Evolutionary conservation across 208 protist species (phyloP), one percentile per base, ranked within the genome.

Genomic region (Leishmania braziliensis): DNA sequence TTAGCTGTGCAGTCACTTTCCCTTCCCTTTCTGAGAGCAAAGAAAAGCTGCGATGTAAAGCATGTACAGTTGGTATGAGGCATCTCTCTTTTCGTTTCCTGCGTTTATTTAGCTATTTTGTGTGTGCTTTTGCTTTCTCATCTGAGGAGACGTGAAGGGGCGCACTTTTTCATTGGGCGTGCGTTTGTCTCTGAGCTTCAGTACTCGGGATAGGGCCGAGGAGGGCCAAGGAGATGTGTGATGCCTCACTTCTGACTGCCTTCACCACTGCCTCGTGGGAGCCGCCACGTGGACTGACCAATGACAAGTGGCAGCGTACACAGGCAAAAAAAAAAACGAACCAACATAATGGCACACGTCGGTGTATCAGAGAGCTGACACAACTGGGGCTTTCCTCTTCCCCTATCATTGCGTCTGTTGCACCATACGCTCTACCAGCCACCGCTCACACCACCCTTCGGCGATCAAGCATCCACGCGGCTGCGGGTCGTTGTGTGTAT

Each of bases 51-150:
- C 33, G 72, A 76, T 76, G 72, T 73, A 73, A 73, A 73, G 43
- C 48, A 36, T 73, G 46, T 73, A 73, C 36, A 73, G 60, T 46
- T 56, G 23, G 72, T 82, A 9, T 8, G 26, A 46, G 8, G 8
- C 73, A 9, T 66, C 65, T 84, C 36, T n/a, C 53, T 48, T 80
- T 14, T 29, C 29, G 26, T 68, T 84, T 53, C 56, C 46, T 79
- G 54, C 29, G 63, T 77, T 75, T 70, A 50, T 73, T 54, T 79
- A 50, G 10, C 48, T 56, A 62, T 33, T 74, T 56, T 82, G 63
- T 69, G 20, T 43, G 20, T 71, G 10, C 16, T 16, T 18, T 5
- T 58, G 46, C n/a, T 9, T 76, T 23, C 51, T 36, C 48, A 14
- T 39, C 16, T 39, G 72, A 76, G 33, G 60, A 26, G 60, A 65